These are phyloP conservation scores for Stemphylium lycopersici DNA, from an alignment of 2,329 filamentous ascomycete species.

Conservation along the genomic window DNA sequence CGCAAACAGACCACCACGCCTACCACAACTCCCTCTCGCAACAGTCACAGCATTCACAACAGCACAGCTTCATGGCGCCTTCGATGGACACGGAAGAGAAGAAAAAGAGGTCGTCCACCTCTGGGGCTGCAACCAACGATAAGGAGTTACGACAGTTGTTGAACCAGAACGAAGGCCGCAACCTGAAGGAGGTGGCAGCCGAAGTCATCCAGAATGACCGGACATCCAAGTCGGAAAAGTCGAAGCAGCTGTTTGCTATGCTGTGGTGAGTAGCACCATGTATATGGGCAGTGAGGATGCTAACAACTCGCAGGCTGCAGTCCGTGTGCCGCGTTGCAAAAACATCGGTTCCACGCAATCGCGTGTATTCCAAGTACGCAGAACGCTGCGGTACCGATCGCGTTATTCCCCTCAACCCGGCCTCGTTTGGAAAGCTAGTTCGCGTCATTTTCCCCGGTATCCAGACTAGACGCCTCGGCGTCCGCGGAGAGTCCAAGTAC, in stretches of 20 bases:
- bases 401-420: conserved; percentile 93
- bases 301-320: conserved; percentile 66
- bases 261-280: conserved; percentile 67
- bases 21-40: conserved; percentile 37
- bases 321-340: conserved; percentile 73
- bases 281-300: conserved; percentile 13
- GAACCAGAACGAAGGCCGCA: conserved; percentile 69
- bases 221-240: conserved; percentile 80
- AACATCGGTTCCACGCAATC: conserved; percentile 86
- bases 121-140: conserved; percentile 79
- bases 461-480: conserved; percentile 87
- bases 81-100: conserved; percentile 50
- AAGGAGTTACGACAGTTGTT: conserved; percentile 80
- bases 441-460: conserved; percentile 95
- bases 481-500: conserved; percentile 97
- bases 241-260: conserved; percentile 87
- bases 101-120: conserved; percentile 63
- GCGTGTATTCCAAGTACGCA: conserved; percentile 95
- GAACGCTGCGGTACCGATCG: conserved; percentile 90
- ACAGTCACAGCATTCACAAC: conserved; percentile 32
- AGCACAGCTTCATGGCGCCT: conserved; percentile 34
- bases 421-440: conserved; percentile 96
- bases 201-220: conserved; percentile 81
- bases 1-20: conserved; percentile 37
- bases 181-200: conserved; percentile 72